Evolutionary conservation across 768 basidiomycete species (phyloP).

Genomic region (Mycena vulgaris): DNA sequence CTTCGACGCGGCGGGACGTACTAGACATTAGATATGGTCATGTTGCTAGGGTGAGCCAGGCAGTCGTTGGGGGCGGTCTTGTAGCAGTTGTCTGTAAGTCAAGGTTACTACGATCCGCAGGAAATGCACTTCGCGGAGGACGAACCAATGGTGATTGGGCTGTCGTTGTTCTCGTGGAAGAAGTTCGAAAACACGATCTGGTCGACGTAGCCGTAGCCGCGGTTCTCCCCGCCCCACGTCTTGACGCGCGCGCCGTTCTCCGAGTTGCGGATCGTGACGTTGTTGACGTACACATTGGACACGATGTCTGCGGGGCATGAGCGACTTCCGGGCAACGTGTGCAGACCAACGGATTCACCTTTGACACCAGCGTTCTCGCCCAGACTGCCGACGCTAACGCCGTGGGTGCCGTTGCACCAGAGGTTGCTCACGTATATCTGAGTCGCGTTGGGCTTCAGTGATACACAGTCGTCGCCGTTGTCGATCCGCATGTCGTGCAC

Average conservation of each 20-base stretch:
- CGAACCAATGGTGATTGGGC: constrained; percentile 2
- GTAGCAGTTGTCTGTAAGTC: not conserved
- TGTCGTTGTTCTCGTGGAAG: not conserved
- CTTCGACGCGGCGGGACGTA: not conserved
- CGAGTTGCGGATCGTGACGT: constrained; percentile 10
- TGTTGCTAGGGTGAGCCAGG: constrained; percentile 3
- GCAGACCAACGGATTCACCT: not conserved
- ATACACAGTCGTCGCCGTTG: constrained; percentile 35
- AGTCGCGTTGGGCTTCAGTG: constrained; percentile 29
- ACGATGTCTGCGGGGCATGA: not conserved
- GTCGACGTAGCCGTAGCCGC: constrained; percentile 10
- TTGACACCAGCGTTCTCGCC: constrained; percentile 14
- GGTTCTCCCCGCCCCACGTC: constrained; percentile 1
- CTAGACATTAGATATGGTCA: constrained; percentile 10
- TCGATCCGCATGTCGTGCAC: constrained; percentile 15
- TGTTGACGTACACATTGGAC: constrained; percentile 2
- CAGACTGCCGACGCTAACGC: constrained; percentile 28
- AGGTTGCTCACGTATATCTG: constrained; percentile 30
- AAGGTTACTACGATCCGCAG: no score
- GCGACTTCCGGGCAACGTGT: not conserved
- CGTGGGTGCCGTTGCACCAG: constrained; percentile 32
- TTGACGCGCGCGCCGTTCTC: constrained; percentile 11
- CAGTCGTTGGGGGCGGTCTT: not conserved
- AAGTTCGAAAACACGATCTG: constrained; percentile 12
- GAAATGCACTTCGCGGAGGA: not conserved